phyloP scores from a whole-genome alignment of 23 red algal genomes.

The Gracilaria vermiculophylla region DNA sequence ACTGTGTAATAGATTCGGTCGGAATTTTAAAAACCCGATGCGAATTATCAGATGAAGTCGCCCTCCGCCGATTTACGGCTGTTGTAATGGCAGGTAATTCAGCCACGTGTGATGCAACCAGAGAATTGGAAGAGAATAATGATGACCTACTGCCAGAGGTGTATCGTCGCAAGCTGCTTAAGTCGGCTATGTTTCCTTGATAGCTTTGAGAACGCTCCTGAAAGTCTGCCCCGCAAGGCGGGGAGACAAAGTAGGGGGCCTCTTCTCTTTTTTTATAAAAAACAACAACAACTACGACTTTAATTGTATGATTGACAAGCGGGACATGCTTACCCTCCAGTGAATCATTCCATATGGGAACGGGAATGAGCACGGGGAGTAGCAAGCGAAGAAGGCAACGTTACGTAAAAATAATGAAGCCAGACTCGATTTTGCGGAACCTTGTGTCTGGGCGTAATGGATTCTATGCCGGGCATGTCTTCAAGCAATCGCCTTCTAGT shows the following conservation, averaged over 20 bases:
- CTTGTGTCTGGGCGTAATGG: not conserved
- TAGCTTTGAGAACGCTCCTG: not conserved
- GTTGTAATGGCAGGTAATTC: constrained; percentile 2
- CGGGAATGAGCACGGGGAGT: too few relatives aligned
- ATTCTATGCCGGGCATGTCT: not conserved
- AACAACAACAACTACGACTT: constrained; percentile 10
- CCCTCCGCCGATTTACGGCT: not conserved
- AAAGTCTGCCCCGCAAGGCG: constrained; percentile 13
- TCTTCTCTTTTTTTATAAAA: not conserved
- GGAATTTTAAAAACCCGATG: not conserved
- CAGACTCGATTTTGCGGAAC: not conserved
- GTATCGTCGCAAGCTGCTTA: not conserved
- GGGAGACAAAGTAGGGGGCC: not conserved
- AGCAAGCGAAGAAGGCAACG: not conserved
- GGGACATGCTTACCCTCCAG: not conserved
- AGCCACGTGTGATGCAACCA: not conserved
- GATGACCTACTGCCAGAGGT: not conserved
- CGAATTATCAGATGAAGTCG: not conserved
- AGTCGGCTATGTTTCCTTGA: not conserved
- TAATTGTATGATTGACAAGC: not conserved
- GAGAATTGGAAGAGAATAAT: not conserved
- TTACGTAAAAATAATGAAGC: not conserved
- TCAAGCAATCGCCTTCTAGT: not conserved
- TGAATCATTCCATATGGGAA: not conserved
- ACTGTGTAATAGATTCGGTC: not conserved